Evolutionary conservation across 805 yeast species (phyloP), one percentile per base, ranked within the genome.

Genomic region (Nakazawaea peltata): DNA sequence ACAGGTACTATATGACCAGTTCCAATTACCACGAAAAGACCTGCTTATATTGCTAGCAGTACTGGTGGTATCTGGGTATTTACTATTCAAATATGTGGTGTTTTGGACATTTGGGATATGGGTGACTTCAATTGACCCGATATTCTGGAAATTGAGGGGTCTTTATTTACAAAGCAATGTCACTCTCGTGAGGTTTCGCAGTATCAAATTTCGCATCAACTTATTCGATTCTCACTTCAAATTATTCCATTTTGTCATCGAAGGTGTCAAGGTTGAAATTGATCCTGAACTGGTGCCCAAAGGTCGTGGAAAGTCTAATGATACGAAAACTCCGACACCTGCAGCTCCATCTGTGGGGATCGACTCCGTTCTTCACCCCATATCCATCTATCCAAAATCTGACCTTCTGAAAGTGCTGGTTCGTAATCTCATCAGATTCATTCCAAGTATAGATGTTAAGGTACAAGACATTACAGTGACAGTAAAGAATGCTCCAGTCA

Each of bases 61-160:
- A 6, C 27, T 25, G 14, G 27, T 13, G 14, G 14, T 8, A 7
- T 6, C 29, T 6, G 6, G 13, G 11, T 27, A 13, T 15, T 5
- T 26, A 17, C 4, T 30, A 3, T 4, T 12, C n/a, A 36, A 30
- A 22, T 30, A 14, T 12, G 14, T 30, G 10, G 5, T 36, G 5
- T 13, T 13, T 19, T 44, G 36, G 24, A 21, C 32, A 1, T 43
- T 52, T 26, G 61, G 62, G 0, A 32, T 58, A 4, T 42, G 48
- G 8, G 42, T 56, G 11, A 53, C 56, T 4, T 43, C 42, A 26
- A 28, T 57, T 31, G 54, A 59, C 30, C 51, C 56, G 0, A 49
- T 58, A 19, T 36, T 44, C 10, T 35, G 51, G 37, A 45, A 44
- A 26, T 19, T 54, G 5, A 33, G 39, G 29, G 36, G 42, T 4